phyloP scores from a whole-genome alignment of 495 filamentous ascomycete genomes.

The Daldinia decipiens region DNA sequence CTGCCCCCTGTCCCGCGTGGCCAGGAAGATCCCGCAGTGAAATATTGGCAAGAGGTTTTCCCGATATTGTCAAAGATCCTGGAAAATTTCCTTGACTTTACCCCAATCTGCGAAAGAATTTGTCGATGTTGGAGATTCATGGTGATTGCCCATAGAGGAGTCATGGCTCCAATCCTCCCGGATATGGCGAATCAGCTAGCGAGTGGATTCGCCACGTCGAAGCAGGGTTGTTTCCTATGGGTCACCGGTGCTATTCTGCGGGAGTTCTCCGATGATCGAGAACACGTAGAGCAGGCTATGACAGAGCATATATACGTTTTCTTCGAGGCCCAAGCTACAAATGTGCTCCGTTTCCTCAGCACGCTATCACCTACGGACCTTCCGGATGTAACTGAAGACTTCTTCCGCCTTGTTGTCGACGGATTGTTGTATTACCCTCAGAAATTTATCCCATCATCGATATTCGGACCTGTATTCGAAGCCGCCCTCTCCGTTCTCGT shows the following conservation, averaged over 20 bases:
- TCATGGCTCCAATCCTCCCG: slow-evolving; percentile 85
- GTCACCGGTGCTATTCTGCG: slow-evolving; percentile 93
- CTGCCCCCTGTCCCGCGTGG: slow-evolving; percentile 77
- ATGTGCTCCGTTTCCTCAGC: slow-evolving; percentile 88
- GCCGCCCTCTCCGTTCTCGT: slow-evolving; percentile 86
- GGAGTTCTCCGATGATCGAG: slow-evolving; percentile 90
- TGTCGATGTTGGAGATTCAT: slow-evolving; percentile 95
- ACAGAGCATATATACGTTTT: slow-evolving; percentile 91
- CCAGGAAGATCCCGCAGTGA: slow-evolving; percentile 87
- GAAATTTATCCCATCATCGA: slow-evolving; percentile 76
- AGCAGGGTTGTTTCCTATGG: slow-evolving; percentile 97
- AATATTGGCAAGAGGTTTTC: slow-evolving; percentile 94
- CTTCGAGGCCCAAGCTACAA: slow-evolving; percentile 89
- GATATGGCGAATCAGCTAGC: slow-evolving; percentile 87
- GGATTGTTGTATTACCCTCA: slow-evolving; percentile 91
- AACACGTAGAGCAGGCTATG: slow-evolving; percentile 83
- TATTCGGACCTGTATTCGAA: slow-evolving; percentile 84
- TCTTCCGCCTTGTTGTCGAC: slow-evolving; percentile 91
- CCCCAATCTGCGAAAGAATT: slow-evolving; percentile 90
- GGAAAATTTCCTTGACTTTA: slow-evolving; percentile 82
- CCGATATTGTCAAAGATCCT: slow-evolving; percentile 84
- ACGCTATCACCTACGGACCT: slow-evolving; percentile 86
- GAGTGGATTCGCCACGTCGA: slow-evolving; percentile 81
- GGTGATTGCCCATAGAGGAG: slow-evolving; percentile 93
- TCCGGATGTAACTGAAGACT: slow-evolving; percentile 98